Base-by-base conservation (phyloP, 805 yeast species). In the Lipomyces sp. region DNA sequence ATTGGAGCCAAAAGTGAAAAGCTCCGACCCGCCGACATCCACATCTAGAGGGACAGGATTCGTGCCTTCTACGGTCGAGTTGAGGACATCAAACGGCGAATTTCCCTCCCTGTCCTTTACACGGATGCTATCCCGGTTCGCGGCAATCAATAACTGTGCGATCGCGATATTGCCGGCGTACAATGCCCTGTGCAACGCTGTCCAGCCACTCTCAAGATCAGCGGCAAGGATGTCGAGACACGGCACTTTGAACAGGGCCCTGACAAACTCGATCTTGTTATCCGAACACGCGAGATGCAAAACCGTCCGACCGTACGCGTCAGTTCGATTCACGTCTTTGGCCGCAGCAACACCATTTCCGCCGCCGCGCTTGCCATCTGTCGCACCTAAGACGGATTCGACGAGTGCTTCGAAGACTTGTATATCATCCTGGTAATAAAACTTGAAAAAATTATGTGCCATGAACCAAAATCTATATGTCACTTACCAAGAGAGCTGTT, bases 151-250 rank as follows among this genome's bases (percentile, higher is more conserved):
- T 6, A 77, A 76, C 62, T 81, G 82, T 8, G 88, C 86, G 73
- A 89, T 83, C 24, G 82, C 73, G 53, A 88, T 77, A 63, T 88
- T 81, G 42, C 86, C 89, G 68, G 84, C 78, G 70, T 80, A 85
- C 13, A 90, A 78, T 3, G 92, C 85, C 66, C 86, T 84, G 76
- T 93, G 97, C 35, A 93, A 79, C 33, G 91, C 85, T 54, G 90
- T 89, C 89, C 96, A 92, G 1, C 91, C 89, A 74, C 85, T 90
- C 76, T 92, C 97, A 61, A 79, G 80, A 75, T 93, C 97, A 1
- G 80, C 77, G 0, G 83, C 72, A 2, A 77, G 71, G 1, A 82
- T 71, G 62, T 86, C 85, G 30, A 84, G 73, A 18, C 82, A 81
- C 7, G 83, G 81, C 68, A 83, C 82, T 61, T 80, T 80, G 51